Evolutionary conservation across 2,329 filamentous ascomycete species (phyloP).

Genomic region (Penicillium verrucosum): DNA sequence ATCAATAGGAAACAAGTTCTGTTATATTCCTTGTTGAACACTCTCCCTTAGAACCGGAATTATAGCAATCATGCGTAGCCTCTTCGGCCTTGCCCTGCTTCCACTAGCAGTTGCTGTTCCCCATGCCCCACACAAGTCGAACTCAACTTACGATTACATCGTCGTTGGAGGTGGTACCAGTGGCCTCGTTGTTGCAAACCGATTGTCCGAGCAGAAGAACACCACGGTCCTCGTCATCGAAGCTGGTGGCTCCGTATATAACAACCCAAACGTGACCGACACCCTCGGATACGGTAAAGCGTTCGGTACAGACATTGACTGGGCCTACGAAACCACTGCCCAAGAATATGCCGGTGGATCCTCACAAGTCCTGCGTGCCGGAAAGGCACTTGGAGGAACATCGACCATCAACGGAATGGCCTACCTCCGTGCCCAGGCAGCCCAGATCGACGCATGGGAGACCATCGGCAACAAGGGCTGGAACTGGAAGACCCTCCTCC

Average conservation of each 20-base stretch:
- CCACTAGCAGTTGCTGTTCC: constrained; percentile 15
- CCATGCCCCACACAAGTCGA: constrained; percentile 1
- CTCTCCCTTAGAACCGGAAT: neutral
- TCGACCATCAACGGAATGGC: constrained; percentile 45
- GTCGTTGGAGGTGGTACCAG: constrained; percentile 36
- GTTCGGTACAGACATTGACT: constrained; percentile 40
- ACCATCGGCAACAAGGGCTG: constrained; percentile 29
- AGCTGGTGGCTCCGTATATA: constrained; percentile 25
- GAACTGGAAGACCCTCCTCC: constrained; percentile 31
- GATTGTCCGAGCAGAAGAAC: constrained; percentile 31
- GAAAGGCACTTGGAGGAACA: constrained; percentile 44
- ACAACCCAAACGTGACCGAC: constrained; percentile 31
- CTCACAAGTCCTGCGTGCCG: constrained; percentile 35
- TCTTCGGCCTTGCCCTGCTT: constrained; percentile 15
- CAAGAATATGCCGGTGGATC: constrained; percentile 37
- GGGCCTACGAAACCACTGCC: constrained; percentile 38
- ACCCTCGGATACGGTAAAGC: constrained; percentile 22
- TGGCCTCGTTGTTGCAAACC: constrained; percentile 35
- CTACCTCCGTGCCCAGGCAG: constrained; percentile 35
- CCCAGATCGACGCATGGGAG: constrained; percentile 40
- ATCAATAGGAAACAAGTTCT: neutral
- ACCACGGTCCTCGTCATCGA: constrained; percentile 31
- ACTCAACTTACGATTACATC: constrained; percentile 29
- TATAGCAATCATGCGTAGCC: constrained; percentile 13
- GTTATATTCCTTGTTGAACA: neutral